Evolutionary conservation across 129 eudicot species (phyloP), one percentile per base, ranked within the genome.

Genomic region (Flaveria sonorensis): DNA sequence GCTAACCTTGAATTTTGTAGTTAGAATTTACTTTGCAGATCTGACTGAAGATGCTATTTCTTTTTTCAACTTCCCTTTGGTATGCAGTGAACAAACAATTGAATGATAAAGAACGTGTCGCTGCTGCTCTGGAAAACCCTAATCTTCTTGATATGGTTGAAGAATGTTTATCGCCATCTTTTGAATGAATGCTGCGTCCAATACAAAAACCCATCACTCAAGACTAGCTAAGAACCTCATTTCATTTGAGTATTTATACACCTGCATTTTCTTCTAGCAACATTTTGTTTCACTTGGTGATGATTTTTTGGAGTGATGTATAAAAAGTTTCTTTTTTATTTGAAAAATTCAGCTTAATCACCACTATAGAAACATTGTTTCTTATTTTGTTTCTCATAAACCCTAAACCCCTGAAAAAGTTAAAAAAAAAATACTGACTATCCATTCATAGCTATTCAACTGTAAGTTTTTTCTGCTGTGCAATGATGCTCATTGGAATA

Each of bases 51-150:
- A 63, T 32, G 24, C 7, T 3, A 0, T 30, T 3, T 30, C 21
- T 40, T 52, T 36, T 36, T 36, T 4, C 14, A 26, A 19, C 15
- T 48, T 0, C 6, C 2, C 20, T 56, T 16, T 69, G 69, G 12
- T 18, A 71, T 86, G 84, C 93, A 92, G 98, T 92, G 63, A 92
- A 92, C 83, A 92, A 92, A 66, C 98, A 89, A 77, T 78, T 92
- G 92, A 92, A 92, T 3, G 98, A 92, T 71, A 92, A 92, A 79
- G 98, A 92, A 78, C 86, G 98, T 6, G 96, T 92, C 8, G 98
- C 98, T 21, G 98, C 94, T 59, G 98, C 98, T 23, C 70, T 92
- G 53, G 98, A 92, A 79, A 90, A 86, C 73, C 98, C 98, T 1
- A 88, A 86, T 82, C 90, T 92, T 20, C 87, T 85, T 3, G 90